Percentiles rank a stretch among this genome's conserved stretches.
phyloP scores from a whole-genome alignment of 352 stramenopile genomes.

The Globisporangium nodosum region DNA sequence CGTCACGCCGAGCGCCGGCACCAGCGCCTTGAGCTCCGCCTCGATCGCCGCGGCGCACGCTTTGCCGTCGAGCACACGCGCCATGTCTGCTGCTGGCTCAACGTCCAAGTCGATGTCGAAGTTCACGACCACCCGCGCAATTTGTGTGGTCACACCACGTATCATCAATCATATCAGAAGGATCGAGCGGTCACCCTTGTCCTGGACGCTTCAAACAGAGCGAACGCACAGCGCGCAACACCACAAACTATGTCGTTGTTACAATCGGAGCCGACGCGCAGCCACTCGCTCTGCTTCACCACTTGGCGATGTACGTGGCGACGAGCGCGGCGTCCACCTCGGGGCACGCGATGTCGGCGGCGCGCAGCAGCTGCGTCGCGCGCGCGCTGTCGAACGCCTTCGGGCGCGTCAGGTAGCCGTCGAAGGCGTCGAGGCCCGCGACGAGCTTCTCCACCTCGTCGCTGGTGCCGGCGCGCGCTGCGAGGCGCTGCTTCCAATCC shows the following conservation, averaged over 20 bases:
- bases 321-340: constrained; percentile 33
- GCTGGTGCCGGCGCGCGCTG: constrained; percentile 11
- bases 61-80: constrained; percentile 45
- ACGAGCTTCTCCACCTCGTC: constrained; percentile 53
- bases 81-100: constrained; percentile 1
- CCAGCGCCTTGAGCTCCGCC: constrained; percentile 50
- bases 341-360: constrained; percentile 35
- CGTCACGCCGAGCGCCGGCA: constrained; percentile 19
- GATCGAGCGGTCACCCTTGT: no score
- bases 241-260: neutral
- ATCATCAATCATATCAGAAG: no score
- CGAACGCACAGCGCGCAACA: no score
- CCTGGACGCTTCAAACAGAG: no score
- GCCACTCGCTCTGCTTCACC: constrained; percentile 11
- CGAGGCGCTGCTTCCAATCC: constrained; percentile 34
- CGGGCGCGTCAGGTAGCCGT: constrained; percentile 55
- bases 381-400: constrained; percentile 58
- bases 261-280: no score
- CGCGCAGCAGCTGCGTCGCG: constrained; percentile 36
- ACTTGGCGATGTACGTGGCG: constrained; percentile 33
- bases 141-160: no score
- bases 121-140: no score
- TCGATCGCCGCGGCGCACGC: constrained; percentile 60
- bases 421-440: constrained; percentile 55
- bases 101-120: no score